Conservation (phyloP, 1,139 yeast genomes). For the Taiozyma onychis region DNA sequence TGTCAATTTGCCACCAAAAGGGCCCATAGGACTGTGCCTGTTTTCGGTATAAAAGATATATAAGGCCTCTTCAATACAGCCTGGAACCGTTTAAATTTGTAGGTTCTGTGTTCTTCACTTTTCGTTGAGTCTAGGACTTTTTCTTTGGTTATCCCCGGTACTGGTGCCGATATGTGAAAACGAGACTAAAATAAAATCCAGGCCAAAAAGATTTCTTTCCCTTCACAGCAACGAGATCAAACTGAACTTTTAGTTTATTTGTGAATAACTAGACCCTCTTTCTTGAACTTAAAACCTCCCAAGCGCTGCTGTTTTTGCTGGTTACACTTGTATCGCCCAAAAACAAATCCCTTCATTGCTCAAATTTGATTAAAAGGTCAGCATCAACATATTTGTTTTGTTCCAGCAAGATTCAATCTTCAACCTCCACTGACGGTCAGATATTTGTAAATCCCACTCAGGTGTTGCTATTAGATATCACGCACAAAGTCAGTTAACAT, state of each 20-base stretch:
- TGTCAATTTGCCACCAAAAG: neutral
- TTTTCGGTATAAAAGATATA: neutral
- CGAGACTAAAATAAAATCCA: neutral
- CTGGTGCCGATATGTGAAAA: neutral
- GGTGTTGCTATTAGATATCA: neutral
- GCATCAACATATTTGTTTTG: neutral
- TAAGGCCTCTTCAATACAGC: neutral
- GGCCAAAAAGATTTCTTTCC: neutral
- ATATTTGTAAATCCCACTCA: neutral
- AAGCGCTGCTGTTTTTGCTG: neutral
- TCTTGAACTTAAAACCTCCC: neutral
- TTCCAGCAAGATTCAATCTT: neutral
- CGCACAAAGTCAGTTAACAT: constrained; percentile 7
- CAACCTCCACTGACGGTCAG: neutral
- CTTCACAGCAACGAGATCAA: neutral
- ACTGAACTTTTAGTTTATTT: neutral
- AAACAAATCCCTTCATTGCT: neutral
- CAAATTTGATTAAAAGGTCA: neutral
- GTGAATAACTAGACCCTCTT: neutral
- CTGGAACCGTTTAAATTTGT: neutral
- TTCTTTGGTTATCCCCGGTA: neutral
- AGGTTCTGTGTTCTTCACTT: neutral
- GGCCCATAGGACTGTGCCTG: neutral
- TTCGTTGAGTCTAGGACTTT: neutral
- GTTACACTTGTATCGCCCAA: neutral